Conservation (phyloP, 192 early-diverging fungal species). For the Rhizoclosmatium globosum region DNA sequence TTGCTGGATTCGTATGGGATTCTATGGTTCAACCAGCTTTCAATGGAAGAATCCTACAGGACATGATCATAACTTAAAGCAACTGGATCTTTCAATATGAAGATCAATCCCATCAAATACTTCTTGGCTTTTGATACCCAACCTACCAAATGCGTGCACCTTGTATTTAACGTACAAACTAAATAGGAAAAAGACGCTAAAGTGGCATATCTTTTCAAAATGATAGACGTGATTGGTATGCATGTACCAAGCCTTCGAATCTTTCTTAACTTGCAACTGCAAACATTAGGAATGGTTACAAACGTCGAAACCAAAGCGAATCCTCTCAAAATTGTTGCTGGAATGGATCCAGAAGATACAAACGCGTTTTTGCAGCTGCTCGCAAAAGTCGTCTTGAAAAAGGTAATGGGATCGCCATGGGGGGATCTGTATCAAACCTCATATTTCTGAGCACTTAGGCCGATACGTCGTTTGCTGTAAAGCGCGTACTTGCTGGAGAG, state of each 20-base stretch:
- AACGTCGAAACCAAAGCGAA: conserved; percentile 56
- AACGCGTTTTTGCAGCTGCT: conserved; percentile 64
- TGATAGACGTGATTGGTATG: conserved; percentile 58
- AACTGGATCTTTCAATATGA: too few species aligned
- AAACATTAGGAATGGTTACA: conserved; percentile 47
- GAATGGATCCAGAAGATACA: conserved; percentile 65
- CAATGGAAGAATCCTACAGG: too few species aligned
- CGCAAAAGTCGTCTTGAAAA: conserved; percentile 58
- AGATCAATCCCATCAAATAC: too few species aligned
- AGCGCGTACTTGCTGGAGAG: conserved; percentile 58
- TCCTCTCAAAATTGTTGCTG: conserved; percentile 67
- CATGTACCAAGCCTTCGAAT: not conserved
- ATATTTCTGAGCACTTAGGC: conserved; percentile 37
- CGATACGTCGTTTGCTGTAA: conserved; percentile 53
- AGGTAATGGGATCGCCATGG: conserved; percentile 39
- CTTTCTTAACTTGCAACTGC: conserved; percentile 2
- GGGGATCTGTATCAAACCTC: not conserved
- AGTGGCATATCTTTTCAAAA: conserved; percentile 59
- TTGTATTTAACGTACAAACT: not conserved
- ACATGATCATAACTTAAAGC: too few species aligned
- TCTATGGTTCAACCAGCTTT: too few species aligned
- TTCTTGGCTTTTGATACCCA: not conserved
- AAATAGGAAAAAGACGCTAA: conserved; percentile 67
- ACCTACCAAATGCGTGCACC: not conserved
- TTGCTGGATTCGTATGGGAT: too few species aligned